Evolutionary conservation across 495 filamentous ascomycete genomes (phyloP).

Genomic region (Podospora didyma): DNA sequence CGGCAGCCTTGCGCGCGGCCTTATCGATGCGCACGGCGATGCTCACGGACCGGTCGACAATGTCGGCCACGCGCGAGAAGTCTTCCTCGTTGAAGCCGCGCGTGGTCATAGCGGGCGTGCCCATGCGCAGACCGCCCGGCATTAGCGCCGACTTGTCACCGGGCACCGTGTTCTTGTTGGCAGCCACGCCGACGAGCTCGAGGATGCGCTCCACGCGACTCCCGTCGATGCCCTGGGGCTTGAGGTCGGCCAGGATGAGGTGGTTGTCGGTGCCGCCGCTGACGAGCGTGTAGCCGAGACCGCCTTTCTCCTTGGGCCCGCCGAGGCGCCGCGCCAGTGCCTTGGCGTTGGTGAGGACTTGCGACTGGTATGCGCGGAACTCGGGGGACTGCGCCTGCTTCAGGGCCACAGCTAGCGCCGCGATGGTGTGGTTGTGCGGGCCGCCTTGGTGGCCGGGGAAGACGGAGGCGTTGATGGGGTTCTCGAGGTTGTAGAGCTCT

Average conservation of each 20-base stretch:
- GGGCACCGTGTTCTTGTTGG: slow-evolving; percentile 98
- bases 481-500: slow-evolving; percentile 86
- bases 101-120: slow-evolving; percentile 96
- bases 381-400: slow-evolving; percentile 88
- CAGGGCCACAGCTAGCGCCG: slow-evolving; percentile 86
- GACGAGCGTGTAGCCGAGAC: slow-evolving; percentile 85
- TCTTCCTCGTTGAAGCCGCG: slow-evolving; percentile 83
- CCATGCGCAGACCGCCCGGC: slow-evolving; percentile 87
- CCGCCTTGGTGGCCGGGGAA: slow-evolving; percentile 99
- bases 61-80: slow-evolving; percentile 84
- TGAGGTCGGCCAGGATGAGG: slow-evolving; percentile 90
- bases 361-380: slow-evolving; percentile 83
- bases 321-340: slow-evolving; percentile 75
- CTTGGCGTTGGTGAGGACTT: slow-evolving; percentile 82
- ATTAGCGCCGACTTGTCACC: slow-evolving; percentile 91
- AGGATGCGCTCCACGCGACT: slow-evolving; percentile 91
- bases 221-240: slow-evolving; percentile 84
- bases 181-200: slow-evolving; percentile 89
- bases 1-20: slow-evolving; percentile 68
- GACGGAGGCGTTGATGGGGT: slow-evolving; percentile 91
- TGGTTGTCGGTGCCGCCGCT: slow-evolving; percentile 96
- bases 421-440: slow-evolving; percentile 98
- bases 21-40: slow-evolving; percentile 84
- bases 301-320: slow-evolving; percentile 65
- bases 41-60: slow-evolving; percentile 86